These are phyloP conservation scores for Clitopilus passeckerianus DNA, from an alignment of 768 basidiomycete genomes.

Conservation along the genomic window DNA sequence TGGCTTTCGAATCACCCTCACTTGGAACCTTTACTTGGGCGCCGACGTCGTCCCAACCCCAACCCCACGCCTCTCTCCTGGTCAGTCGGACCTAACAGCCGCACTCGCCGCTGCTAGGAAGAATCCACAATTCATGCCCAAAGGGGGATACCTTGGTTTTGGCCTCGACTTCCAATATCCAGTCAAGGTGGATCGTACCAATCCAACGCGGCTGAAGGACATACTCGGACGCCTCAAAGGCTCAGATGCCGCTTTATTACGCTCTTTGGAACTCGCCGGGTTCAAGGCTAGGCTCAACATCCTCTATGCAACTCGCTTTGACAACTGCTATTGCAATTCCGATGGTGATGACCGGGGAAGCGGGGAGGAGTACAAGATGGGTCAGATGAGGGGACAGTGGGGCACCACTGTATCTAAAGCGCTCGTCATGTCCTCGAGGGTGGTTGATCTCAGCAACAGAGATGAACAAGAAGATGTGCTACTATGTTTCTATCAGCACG, in stretches of 20 bases:
- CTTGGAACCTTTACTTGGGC: constrained; percentile 33
- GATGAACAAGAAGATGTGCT: not conserved
- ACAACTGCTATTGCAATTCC: no score
- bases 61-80: not conserved
- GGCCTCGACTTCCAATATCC: constrained; percentile 32
- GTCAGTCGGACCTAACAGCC: not conserved
- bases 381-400: not conserved
- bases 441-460: not conserved
- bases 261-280: constrained; percentile 12
- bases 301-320: no score
- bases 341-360: no score
- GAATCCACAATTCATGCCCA: constrained; percentile 26
- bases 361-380: not conserved
- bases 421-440: not conserved
- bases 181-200: constrained; percentile 6
- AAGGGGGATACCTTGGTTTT: constrained; percentile 36
- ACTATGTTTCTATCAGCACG: not conserved
- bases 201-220: not conserved
- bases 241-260: constrained; percentile 17
- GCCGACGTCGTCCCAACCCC: not conserved
- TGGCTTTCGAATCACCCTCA: constrained; percentile 39
- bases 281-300: constrained; percentile 14
- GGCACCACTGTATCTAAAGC: not conserved
- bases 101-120: constrained; percentile 21
- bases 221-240: constrained; percentile 20